Base-by-base conservation (phyloP, 192 early-diverging fungal species). In the Coemansia sp. region DNA sequence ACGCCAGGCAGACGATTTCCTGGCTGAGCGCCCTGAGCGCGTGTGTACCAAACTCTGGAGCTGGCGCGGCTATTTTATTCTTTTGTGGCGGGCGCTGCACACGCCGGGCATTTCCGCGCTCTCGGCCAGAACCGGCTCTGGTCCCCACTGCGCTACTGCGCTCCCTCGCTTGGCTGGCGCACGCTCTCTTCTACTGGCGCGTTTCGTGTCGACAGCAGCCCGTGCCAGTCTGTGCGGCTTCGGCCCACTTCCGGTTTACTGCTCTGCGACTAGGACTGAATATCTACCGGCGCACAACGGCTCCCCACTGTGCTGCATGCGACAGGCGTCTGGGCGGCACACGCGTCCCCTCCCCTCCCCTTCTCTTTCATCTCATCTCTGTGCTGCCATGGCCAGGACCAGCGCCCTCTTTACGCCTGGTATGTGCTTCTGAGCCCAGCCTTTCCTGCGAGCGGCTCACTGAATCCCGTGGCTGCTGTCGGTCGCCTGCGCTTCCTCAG, bases 171-270 rank as follows among this genome's bases (percentile, higher is more conserved):
- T 45, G 42, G 10, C 42, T 45, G 10, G 42, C 42, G 42, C 5
- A 3, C 42, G 3, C 42, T 14, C 10, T 11, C 42, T 11, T 14
- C 42, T 45, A 45, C 12, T 14, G 12, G 42, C 10, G 42, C 12
- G 10, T 11, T 14, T 11, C 42, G 42, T 8, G 34, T 36, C 34
- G 8, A 8, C 34, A 36, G 34, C 34, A 36, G 34, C 34, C 8
- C 8, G 34, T 45, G 42, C 16, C 42, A 16, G 42, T 14, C 42
- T 7, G 42, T 14, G 42, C 42, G 42, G 42, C 42, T 45, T 45
- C 42, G 42, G 42, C 42, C 42, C 42, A 45, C 42, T 45, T 45
- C 42, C 42, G 16, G 42, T 45, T 45, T 45, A 45, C 42, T 45
- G 42, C 42, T 45, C 10, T 45, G 42, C 16, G 42, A 7, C 42